Evolutionary conservation across 345 rosid species (phyloP), one percentile per base, ranked within the genome.

Genomic region (Eutrema heterophyllum): DNA sequence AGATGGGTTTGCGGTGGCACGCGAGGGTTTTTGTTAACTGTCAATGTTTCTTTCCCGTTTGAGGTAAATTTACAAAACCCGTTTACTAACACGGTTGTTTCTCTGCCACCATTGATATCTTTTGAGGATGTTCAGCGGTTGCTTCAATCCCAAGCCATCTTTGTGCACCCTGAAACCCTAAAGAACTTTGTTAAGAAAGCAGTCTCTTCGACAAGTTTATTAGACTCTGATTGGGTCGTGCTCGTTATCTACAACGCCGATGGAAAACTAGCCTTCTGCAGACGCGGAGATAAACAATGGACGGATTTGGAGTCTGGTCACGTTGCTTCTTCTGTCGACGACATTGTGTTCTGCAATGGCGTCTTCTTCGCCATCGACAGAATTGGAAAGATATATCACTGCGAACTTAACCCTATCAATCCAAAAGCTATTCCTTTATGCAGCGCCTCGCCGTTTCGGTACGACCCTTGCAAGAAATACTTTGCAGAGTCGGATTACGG

Each of bases 271-370:
- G 78, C 73, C 1, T 67, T 74, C 38, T 67, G 78, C 53, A 74
- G 67, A 74, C 54, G 53, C 8, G 53, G 73, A 49, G 78, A 74
- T 58, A 49, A 39, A n/a, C 73, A 68, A 5, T 75, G 79, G 79
- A 75, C 68, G 3, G 45, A 18, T 51, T 41, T 75, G 32, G 64
- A 16, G 32, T 50, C 74, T 13, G 71, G 24, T 24, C 49, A 15
- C 0, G 36, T 54, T 18, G 26, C 26, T 52, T 45, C 65, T 44
- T 57, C 56, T 26, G 51, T 71, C 2, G 73, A 67, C 39, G 73
- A 72, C 40, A 75, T 75, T n/a, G 68, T 60, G 16, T 75, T 67
- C 49, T 75, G 50, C 40, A 75, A 69, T 24, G 73, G 73, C 8
- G 38, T 67, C 61, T 75, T 75, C 55, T 60, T 67, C 0, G 73